Evolutionary conservation across 2,329 filamentous ascomycete genomes (phyloP).

Genomic region (Microdochium nivale): DNA sequence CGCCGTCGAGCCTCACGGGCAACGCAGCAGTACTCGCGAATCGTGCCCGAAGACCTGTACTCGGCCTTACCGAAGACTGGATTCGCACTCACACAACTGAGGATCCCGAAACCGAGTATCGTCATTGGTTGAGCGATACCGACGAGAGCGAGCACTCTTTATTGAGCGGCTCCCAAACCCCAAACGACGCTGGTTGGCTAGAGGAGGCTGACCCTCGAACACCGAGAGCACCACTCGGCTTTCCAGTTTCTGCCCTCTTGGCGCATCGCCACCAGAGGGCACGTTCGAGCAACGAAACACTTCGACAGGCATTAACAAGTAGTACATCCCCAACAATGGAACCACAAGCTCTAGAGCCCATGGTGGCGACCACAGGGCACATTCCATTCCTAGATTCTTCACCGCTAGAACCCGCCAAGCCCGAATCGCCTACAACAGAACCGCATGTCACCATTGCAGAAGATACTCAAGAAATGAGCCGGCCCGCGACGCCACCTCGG

Average conservation of each 20-base stretch:
- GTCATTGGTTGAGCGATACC: constrained; percentile 78
- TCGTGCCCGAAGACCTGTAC: constrained; percentile 47
- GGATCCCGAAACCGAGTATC: constrained; percentile 59
- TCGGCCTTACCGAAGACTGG: constrained; percentile 74
- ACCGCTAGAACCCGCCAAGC: constrained; percentile 11
- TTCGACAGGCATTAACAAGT: constrained; percentile 30
- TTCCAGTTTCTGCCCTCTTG: constrained; percentile 16
- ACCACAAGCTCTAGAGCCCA: constrained; percentile 8
- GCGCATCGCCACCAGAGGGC: constrained; percentile 27
- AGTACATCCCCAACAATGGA: constrained; percentile 7
- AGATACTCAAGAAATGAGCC: constrained; percentile 1
- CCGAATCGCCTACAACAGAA: constrained; percentile 7
- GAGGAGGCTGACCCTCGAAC: constrained; percentile 40
- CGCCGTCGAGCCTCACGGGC: constrained; percentile 25
- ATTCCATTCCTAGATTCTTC: constrained; percentile 17
- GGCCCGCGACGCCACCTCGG: constrained; percentile 17
- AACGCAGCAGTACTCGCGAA: constrained; percentile 56
- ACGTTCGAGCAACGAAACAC: constrained; percentile 48
- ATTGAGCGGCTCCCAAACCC: constrained; percentile 56
- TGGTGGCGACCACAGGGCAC: constrained; percentile 8
- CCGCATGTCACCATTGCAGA: constrained; percentile 16
- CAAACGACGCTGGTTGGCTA: constrained; percentile 36
- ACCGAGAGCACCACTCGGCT: constrained; percentile 29
- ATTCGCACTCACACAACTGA: constrained; percentile 76
- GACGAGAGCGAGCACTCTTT: constrained; percentile 69